Evolutionary conservation across 2,329 filamentous ascomycete species (phyloP), one percentile per base, ranked within the genome.

Genomic region (Paraconiothyrium sp.): DNA sequence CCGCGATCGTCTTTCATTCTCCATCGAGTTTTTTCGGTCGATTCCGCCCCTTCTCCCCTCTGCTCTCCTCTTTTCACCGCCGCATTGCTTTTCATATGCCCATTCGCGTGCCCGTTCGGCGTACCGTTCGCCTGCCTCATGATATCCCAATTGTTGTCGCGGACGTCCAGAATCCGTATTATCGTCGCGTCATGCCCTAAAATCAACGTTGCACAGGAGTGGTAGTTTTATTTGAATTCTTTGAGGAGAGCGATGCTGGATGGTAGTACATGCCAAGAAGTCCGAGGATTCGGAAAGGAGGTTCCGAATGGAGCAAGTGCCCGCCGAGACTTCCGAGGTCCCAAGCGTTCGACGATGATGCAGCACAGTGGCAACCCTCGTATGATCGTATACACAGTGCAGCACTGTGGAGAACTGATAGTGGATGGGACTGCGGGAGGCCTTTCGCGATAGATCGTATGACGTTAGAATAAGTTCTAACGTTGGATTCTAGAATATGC

Each of bases 11-110:
- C 90, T 63, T 88, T 86, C 76, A 98, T 81, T 64, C 95, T 88
- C 95, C 95, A 99, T 78, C 91, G 85, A 8, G 88, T 86, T 67
- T 88, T 87, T 79, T 99, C 94, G 4, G 93, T 97, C 8, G 54
- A 60, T 7, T 60, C 59, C 44, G 16, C 62, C 54, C 61, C 69
- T 37, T 30, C 61, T 34, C 22, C 50, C 9, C 1, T n/a, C 44
- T 58, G 63, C 14, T 54, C 64, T 49, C 20, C 62, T 48, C 24
- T 61, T 57, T 61, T 70, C 27, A 39, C 62, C 47, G 64, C 57
- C 30, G 64, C 67, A 57, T 66, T 43, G 7, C 49, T 35, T 39
- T 48, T 48, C 24, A 16, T 24, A 14, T 30, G 14, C 3, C 30
- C 47, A n/a, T 54, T 52, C 50, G 50, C 50, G 14, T 16, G 11